These are phyloP conservation scores for Apiospora kogelbergensis DNA, from an alignment of 2,329 filamentous ascomycete genomes.

Conservation along the genomic window DNA sequence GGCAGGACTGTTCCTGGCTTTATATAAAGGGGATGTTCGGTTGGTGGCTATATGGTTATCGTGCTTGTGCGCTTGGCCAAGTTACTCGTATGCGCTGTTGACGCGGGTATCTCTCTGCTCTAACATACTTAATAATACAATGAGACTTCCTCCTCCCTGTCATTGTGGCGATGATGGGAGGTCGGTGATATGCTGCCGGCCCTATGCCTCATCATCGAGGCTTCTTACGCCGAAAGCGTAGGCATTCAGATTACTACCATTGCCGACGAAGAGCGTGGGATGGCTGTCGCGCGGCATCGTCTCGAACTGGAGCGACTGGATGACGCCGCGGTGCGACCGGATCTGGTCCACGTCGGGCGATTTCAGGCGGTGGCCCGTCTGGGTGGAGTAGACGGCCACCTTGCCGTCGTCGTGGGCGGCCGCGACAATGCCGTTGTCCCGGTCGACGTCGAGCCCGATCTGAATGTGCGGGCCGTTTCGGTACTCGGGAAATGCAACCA, in stretches of 20 bases:
- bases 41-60: not conserved
- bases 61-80: not conserved
- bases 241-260: conserved; percentile 38
- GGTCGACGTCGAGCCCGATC: conserved; percentile 52
- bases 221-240: conserved; percentile 41
- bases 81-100: not conserved
- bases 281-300: conserved; percentile 42
- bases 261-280: conserved; percentile 48
- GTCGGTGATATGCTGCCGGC: too few species aligned
- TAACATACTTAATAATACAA: not conserved
- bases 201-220: conserved; percentile 36
- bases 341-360: conserved; percentile 21
- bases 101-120: not conserved
- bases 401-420: conserved; percentile 52
- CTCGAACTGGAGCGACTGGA: conserved; percentile 47
- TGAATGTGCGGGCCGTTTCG: conserved; percentile 47
- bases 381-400: conserved; percentile 50
- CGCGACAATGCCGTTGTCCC: conserved; percentile 49
- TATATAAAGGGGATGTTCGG: not conserved
- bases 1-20: not conserved
- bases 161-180: not conserved
- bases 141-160: not conserved
- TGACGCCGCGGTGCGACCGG: conserved; percentile 24
- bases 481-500: conserved; percentile 51
- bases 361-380: conserved; percentile 41